Evolutionary conservation across 345 rosid species (phyloP), one percentile per base, ranked within the genome.

Genomic region (Jatropha curcas): DNA sequence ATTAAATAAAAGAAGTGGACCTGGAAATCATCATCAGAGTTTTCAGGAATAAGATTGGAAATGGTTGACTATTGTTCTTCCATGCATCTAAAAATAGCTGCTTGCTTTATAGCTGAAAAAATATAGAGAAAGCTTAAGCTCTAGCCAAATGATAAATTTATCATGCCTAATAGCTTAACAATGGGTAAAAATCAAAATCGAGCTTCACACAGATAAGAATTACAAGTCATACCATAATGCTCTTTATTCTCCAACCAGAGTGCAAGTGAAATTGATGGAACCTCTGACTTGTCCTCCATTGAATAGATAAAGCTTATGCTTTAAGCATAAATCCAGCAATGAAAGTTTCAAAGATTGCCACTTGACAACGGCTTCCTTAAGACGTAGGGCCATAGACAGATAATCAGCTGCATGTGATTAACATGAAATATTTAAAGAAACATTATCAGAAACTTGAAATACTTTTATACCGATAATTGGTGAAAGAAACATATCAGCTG

Each of bases 221-320:
- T 17, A 52, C 9, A n/a, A 5, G 9, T 7, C 10, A 52, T 2
- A 52, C 25, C 16, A n/a, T 52, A 52, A 0, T n/a, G 8, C 25
- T 19, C 4, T n/a, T n/a, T 19, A 14, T 52, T n/a, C 24, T 19
- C 56, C n/a, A 52, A 52, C 20, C 56, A 14, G 16, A 48, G n/a
- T 4, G 16, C 25, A 53, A 53, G 58, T 22, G 58, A 53, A 53
- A 53, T 53, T 53, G 58, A 53, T 53, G 58, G 58, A 53, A 53
- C 27, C 8, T 16, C 8, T 46, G 14, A 6, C n/a, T 13, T 50
- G 17, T 50, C 53, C 14, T 50, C 53, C 17, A 50, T 14, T 14
- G 2, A 50, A 17, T 17, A 1, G 57, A 19, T 19, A 50, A 19
- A 52, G 0, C 28, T 22, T n/a, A 53, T n/a, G 25, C 12, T 8